Conservation (phyloP, 257 asterid species). For the Petunia secreta region DNA sequence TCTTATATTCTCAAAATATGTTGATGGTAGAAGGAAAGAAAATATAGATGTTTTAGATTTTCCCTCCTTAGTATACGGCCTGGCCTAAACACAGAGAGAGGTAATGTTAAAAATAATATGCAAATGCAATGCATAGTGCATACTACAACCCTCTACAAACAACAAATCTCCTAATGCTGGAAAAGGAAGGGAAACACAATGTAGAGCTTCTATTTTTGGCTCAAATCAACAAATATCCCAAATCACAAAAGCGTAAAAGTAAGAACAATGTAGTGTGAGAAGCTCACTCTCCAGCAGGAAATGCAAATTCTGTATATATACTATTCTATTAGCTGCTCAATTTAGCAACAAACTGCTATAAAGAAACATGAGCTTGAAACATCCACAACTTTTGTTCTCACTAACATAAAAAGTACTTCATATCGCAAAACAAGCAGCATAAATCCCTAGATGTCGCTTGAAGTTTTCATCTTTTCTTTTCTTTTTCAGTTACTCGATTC, state of each 20-base stretch:
- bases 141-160: not conserved
- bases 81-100: slow-evolving; percentile 61
- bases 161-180: not conserved
- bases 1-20: slow-evolving; percentile 57
- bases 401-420: not conserved
- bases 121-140: not conserved
- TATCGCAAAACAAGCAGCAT: not conserved
- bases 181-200: not conserved
- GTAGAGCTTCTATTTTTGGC: not conserved
- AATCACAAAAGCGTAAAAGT: not conserved
- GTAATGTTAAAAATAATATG: slow-evolving; percentile 37
- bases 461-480: slow-evolving; percentile 2
- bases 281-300: slow-evolving; percentile 16
- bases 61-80: slow-evolving; percentile 54
- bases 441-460: not conserved
- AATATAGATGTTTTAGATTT: slow-evolving; percentile 60
- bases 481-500: not conserved
- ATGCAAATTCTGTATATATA: not conserved
- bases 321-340: not conserved
- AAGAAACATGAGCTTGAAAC: slow-evolving; percentile 16
- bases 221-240: not conserved
- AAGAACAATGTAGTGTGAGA: not conserved
- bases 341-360: not conserved
- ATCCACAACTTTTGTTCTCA: not conserved
- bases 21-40: slow-evolving; percentile 64